phyloP scores from a whole-genome alignment of 2,329 filamentous ascomycete species.

The Ustulina deusta region DNA sequence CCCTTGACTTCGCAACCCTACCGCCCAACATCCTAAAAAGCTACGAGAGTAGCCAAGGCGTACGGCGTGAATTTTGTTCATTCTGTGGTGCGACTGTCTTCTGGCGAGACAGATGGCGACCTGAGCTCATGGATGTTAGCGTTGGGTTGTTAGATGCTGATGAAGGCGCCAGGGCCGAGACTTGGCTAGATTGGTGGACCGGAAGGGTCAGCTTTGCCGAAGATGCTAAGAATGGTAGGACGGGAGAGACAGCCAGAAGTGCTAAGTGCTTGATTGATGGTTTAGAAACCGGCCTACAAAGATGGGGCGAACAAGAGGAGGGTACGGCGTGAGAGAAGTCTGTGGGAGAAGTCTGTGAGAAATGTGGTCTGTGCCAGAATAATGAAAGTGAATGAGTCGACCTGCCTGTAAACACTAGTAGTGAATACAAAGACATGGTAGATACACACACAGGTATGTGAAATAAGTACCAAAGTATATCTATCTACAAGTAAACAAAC shows the following conservation, averaged over 20 bases:
- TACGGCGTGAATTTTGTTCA: conserved; percentile 71
- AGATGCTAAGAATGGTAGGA: conserved; percentile 56
- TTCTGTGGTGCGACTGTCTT: conserved; percentile 74
- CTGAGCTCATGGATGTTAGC: conserved; percentile 72
- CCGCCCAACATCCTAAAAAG: conserved; percentile 59
- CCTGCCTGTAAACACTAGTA: not conserved
- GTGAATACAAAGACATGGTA: too few species aligned
- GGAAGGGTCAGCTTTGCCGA: conserved; percentile 70
- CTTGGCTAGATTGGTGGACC: conserved; percentile 73
- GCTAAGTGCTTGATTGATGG: conserved; percentile 48
- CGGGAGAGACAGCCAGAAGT: conserved; percentile 45
- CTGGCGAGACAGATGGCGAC: conserved; percentile 66
- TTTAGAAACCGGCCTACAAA: conserved; percentile 44
- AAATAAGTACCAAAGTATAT: too few species aligned
- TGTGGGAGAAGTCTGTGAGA: too few species aligned
- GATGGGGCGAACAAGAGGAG: conserved; percentile 15
- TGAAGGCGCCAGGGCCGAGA: conserved; percentile 66
- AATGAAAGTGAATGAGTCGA: too few species aligned
- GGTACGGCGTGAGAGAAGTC: not conserved
- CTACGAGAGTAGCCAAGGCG: conserved; percentile 66
- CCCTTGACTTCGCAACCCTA: conserved; percentile 54
- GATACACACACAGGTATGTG: too few species aligned
- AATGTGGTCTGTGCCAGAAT: too few species aligned
- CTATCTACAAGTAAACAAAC: too few species aligned
- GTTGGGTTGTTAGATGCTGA: conserved; percentile 66